Evolutionary conservation across 176 grass and related monocot species (phyloP).

Genomic region (Pharus latifolius): DNA sequence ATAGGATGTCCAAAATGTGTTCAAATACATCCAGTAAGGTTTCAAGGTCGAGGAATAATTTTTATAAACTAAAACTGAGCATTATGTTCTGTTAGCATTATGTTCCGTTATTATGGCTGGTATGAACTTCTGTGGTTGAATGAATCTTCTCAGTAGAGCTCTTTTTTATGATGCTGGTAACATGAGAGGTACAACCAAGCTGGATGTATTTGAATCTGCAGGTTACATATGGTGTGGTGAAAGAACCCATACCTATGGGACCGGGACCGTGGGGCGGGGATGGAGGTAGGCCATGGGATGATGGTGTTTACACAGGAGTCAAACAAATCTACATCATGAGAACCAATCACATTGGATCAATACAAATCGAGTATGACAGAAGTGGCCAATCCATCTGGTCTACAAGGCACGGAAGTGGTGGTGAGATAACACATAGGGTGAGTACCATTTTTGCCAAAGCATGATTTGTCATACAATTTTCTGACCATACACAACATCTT

Average conservation of each 20-base stretch:
- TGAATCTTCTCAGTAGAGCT: too few relatives aligned
- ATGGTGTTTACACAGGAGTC: slow-evolving; percentile 72
- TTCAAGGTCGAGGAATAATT: too few relatives aligned
- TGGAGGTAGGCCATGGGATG: slow-evolving; percentile 76
- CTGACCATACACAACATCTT: background rate
- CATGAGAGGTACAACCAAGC: too few relatives aligned
- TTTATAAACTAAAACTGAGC: too few relatives aligned
- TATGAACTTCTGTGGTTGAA: too few relatives aligned
- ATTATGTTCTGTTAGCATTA: too few relatives aligned
- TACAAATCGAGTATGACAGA: slow-evolving; percentile 93
- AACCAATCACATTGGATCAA: slow-evolving; percentile 49
- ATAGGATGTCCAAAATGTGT: too few relatives aligned
- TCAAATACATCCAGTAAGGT: too few relatives aligned
- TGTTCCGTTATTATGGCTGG: too few relatives aligned
- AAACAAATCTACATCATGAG: slow-evolving; percentile 78
- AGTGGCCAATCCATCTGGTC: slow-evolving; percentile 86
- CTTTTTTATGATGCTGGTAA: too few relatives aligned
- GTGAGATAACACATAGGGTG: slow-evolving; percentile 60
- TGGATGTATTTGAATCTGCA: background rate
- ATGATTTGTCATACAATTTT: background rate
- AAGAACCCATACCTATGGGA: slow-evolving; percentile 60
- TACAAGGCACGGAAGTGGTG: slow-evolving; percentile 57
- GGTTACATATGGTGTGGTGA: slow-evolving; percentile 60
- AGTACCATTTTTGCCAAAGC: background rate
- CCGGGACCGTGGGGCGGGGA: slow-evolving; percentile 94